These are phyloP conservation scores for Cardamine resedifolia DNA, from an alignment of 345 rosid genomes.

Conservation along the genomic window DNA sequence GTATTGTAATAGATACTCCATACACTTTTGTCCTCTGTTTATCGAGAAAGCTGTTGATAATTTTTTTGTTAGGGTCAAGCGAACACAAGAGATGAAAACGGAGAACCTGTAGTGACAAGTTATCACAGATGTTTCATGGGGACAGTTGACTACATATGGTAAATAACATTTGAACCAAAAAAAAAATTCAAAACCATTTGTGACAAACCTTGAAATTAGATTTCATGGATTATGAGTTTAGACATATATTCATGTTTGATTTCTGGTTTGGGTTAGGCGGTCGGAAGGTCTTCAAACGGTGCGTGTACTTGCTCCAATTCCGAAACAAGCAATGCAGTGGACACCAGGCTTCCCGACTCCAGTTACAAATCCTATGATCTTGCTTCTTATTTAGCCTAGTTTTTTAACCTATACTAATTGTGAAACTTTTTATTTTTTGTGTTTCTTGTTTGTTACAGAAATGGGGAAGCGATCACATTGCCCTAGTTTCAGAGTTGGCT, in stretches of 20 bases:
- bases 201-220: not conserved
- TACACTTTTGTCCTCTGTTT: not conserved
- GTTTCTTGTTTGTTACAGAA: slow-evolving; percentile 49
- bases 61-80: slow-evolving; percentile 51
- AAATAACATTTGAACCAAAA: slow-evolving; percentile 16
- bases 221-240: not conserved
- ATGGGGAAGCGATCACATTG: slow-evolving; percentile 98
- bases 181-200: not conserved
- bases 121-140: slow-evolving; percentile 87
- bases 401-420: not conserved
- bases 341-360: slow-evolving; percentile 91
- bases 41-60: slow-evolving; percentile 1
- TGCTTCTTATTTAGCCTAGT: not conserved
- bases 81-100: slow-evolving; percentile 68
- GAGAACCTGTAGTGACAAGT: slow-evolving; percentile 89
- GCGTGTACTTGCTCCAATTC: slow-evolving; percentile 87
- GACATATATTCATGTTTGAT: not conserved
- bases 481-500: slow-evolving; percentile 81
- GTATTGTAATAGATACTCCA: slow-evolving; percentile 40
- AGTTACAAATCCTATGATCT: slow-evolving; percentile 43
- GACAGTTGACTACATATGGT: slow-evolving; percentile 97
- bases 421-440: not conserved
- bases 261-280: slow-evolving; percentile 50
- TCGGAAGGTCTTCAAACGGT: slow-evolving; percentile 86
- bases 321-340: slow-evolving; percentile 87